Evolutionary conservation across 768 basidiomycete species (phyloP).

Genomic region (Mycena filopes): DNA sequence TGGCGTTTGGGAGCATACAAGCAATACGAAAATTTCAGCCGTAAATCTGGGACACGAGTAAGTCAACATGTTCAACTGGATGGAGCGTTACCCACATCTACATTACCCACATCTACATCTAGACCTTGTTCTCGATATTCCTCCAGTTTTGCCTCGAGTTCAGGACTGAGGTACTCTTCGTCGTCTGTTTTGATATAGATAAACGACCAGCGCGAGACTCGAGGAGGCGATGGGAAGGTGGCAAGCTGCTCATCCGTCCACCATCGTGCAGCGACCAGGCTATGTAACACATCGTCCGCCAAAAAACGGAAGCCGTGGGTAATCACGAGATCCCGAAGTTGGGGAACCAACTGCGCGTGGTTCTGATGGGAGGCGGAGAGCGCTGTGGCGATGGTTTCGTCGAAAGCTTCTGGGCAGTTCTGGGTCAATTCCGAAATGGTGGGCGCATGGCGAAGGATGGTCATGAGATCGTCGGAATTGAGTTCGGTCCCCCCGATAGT

Average conservation of each 20-base stretch:
- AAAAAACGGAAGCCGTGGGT: background rate
- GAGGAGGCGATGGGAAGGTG: background rate
- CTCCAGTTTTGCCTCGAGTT: background rate
- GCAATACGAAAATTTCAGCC: no score
- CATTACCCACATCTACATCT: constrained; percentile 7
- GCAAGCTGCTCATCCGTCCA: background rate
- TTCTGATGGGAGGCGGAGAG: constrained; percentile 3
- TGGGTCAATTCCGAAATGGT: background rate
- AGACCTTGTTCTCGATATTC: no score
- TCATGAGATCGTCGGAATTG: background rate
- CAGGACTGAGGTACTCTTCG: background rate
- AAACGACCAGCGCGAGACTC: background rate
- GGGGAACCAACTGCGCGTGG: background rate
- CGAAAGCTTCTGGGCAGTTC: background rate
- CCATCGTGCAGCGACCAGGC: background rate
- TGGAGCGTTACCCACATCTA: no score
- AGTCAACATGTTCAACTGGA: no score
- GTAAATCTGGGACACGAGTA: no score
- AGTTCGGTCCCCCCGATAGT: background rate
- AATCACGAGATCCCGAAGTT: background rate
- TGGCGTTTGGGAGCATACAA: no score
- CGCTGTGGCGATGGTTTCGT: background rate
- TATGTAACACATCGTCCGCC: background rate
- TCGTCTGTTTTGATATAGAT: background rate
- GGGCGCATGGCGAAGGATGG: constrained; percentile 8